Evolutionary conservation across 805 yeast species (phyloP).

Genomic region (Ogataea angusta): DNA sequence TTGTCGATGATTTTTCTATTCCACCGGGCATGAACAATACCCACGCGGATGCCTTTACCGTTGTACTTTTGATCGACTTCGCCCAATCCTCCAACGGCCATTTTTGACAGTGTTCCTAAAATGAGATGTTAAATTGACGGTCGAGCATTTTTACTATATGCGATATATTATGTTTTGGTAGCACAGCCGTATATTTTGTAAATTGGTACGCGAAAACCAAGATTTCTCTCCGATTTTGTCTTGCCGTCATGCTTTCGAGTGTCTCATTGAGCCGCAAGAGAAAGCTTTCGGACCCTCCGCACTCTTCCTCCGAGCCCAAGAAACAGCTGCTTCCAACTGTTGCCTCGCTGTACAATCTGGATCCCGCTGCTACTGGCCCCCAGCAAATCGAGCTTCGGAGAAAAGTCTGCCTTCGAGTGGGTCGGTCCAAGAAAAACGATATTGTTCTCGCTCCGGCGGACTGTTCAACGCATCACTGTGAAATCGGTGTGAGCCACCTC

Average conservation of each 20-base stretch:
- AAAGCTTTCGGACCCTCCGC: slow-evolving; percentile 4
- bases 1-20: slow-evolving; percentile 73
- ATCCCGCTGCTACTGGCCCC: slow-evolving; percentile 10
- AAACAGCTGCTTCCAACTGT: slow-evolving; percentile 1
- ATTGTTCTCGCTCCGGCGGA: slow-evolving; percentile 44
- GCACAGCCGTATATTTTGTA: slow-evolving; percentile 6
- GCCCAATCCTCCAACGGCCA: slow-evolving; percentile 85
- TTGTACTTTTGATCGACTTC: slow-evolving; percentile 44
- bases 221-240: neutral
- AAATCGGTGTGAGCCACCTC: slow-evolving; percentile 41
- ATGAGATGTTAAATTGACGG: neutral
- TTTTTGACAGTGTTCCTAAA: slow-evolving; percentile 25
- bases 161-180: neutral
- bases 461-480: slow-evolving; percentile 65
- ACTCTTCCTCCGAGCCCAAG: slow-evolving; percentile 7
- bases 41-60: slow-evolving; percentile 63
- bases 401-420: slow-evolving; percentile 20
- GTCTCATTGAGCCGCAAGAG: slow-evolving; percentile 17
- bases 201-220: slow-evolving; percentile 5
- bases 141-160: neutral
- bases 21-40: slow-evolving; percentile 97
- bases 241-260: slow-evolving; percentile 7
- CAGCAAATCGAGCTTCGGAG: slow-evolving; percentile 14
- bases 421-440: slow-evolving; percentile 47
- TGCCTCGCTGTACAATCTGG: slow-evolving; percentile 16